Conservation (phyloP, 2,329 filamentous ascomycete species). For the Aspergillus sojae region DNA sequence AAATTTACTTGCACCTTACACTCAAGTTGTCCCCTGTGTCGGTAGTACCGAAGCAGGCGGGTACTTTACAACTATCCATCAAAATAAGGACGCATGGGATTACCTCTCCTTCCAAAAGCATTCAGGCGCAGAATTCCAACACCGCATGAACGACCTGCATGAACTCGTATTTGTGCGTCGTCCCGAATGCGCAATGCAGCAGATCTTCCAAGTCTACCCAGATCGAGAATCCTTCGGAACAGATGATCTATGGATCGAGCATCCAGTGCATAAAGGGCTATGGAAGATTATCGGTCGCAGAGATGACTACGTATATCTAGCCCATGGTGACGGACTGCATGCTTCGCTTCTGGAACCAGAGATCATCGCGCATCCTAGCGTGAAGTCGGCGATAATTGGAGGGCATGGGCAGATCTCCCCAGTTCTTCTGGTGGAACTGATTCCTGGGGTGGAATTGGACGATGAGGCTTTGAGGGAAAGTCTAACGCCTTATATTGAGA, state of each 20-base stretch:
- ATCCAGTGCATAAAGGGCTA: constrained; percentile 23
- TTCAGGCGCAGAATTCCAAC: neutral
- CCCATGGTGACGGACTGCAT: constrained; percentile 25
- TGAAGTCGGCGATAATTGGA: constrained; percentile 26
- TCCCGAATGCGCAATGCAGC: constrained; percentile 11
- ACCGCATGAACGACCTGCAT: neutral
- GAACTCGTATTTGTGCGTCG: neutral
- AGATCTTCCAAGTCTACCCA: constrained; percentile 26
- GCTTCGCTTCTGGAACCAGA: constrained; percentile 26
- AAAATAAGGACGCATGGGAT: neutral
- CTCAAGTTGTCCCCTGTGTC: neutral
- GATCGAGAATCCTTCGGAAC: constrained; percentile 23
- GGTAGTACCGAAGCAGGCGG: neutral
- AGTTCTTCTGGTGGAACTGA: constrained; percentile 13
- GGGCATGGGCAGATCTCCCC: constrained; percentile 23
- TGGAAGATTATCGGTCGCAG: constrained; percentile 30
- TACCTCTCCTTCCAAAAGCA: neutral
- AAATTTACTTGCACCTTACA: neutral
- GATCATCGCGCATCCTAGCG: constrained; percentile 22
- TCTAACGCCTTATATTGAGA: neutral
- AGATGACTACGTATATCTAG: constrained; percentile 23
- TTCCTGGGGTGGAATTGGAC: neutral
- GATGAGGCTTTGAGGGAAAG: neutral
- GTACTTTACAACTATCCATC: neutral
- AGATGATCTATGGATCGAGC: constrained; percentile 27